phyloP scores from a whole-genome alignment of 352 stramenopile genomes.

The Phytophthora tentaculata region DNA sequence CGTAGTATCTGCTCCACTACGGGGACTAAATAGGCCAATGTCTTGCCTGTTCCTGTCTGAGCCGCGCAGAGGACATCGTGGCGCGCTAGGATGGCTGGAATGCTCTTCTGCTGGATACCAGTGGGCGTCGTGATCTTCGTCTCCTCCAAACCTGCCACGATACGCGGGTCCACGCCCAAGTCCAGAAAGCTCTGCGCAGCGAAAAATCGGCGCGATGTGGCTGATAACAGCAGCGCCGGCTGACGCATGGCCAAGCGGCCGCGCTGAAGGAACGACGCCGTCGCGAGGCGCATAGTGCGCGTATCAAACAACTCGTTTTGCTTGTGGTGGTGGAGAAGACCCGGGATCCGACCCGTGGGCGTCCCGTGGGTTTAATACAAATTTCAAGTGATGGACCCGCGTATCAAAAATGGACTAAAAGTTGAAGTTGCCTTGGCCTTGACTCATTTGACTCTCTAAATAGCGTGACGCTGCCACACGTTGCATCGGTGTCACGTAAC shows the following conservation, averaged over 20 bases:
- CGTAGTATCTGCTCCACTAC: slow-evolving; percentile 61
- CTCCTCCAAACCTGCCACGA: slow-evolving; percentile 51
- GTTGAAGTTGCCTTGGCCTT: slow-evolving; percentile 24
- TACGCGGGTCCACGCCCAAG: slow-evolving; percentile 46
- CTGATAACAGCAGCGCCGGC: background rate
- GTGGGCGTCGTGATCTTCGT: slow-evolving; percentile 58
- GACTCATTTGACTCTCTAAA: background rate
- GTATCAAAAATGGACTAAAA: slow-evolving; percentile 7
- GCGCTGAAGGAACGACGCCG: slow-evolving; percentile 11
- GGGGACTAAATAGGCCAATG: slow-evolving; percentile 66
- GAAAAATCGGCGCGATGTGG: slow-evolving; percentile 11
- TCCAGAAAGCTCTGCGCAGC: slow-evolving; percentile 37
- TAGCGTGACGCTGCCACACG: background rate
- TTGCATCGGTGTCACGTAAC: slow-evolving; percentile 3
- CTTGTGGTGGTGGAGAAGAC: background rate
- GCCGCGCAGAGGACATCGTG: slow-evolving; percentile 69
- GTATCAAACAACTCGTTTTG: no score
- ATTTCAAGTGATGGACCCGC: slow-evolving; percentile 5
- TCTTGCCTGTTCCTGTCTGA: slow-evolving; percentile 76
- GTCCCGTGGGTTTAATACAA: slow-evolving; percentile 12
- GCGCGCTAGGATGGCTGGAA: slow-evolving; percentile 49
- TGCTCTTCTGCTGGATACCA: slow-evolving; percentile 63
- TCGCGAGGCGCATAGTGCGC: slow-evolving; percentile 8
- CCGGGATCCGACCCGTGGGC: background rate
- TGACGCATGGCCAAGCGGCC: slow-evolving; percentile 2